phyloP scores from a whole-genome alignment of 768 basidiomycete genomes.

The Pleurotus salmoneostramineus region DNA sequence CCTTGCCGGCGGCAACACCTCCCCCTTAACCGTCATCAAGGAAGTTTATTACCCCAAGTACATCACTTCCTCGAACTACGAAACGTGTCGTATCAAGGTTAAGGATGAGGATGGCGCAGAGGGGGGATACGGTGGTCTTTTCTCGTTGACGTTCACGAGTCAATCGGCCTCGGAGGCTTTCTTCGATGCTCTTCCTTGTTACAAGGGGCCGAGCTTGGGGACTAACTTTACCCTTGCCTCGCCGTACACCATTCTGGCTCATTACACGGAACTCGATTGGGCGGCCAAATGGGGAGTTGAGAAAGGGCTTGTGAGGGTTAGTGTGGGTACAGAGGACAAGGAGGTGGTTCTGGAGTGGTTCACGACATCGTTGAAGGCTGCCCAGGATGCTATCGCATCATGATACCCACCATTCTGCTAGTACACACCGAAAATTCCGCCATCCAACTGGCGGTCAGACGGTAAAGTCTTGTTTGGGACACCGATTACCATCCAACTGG shows the following conservation, averaged over 20 bases:
- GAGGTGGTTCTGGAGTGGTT: constrained; percentile 46
- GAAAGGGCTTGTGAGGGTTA: constrained; percentile 59
- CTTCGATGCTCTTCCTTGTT: constrained; percentile 63
- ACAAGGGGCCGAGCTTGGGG: constrained; percentile 70
- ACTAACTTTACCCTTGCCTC: constrained; percentile 80
- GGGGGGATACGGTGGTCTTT: constrained; percentile 61
- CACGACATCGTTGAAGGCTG: constrained; percentile 46
- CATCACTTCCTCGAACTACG: constrained; percentile 51
- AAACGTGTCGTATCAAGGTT: constrained; percentile 35
- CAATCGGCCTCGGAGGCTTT: constrained; percentile 52
- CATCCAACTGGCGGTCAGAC: neutral
- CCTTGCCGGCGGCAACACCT: constrained; percentile 8
- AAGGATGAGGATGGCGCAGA: constrained; percentile 7
- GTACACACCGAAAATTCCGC: neutral
- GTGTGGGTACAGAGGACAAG: constrained; percentile 63
- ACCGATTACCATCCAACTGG: constrained; percentile 5
- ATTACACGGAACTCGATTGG: constrained; percentile 72
- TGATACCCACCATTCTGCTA: neutral
- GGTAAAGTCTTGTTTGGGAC: neutral
- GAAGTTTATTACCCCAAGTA: constrained; percentile 72
- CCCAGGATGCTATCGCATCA: constrained; percentile 31
- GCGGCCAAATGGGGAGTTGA: constrained; percentile 67
- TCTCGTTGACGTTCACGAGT: constrained; percentile 62
- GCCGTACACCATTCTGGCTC: constrained; percentile 74
- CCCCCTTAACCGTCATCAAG: constrained; percentile 39